Evolutionary conservation across 306 rosid species (phyloP).

Genomic region (Cucurbita argyrosperma): DNA sequence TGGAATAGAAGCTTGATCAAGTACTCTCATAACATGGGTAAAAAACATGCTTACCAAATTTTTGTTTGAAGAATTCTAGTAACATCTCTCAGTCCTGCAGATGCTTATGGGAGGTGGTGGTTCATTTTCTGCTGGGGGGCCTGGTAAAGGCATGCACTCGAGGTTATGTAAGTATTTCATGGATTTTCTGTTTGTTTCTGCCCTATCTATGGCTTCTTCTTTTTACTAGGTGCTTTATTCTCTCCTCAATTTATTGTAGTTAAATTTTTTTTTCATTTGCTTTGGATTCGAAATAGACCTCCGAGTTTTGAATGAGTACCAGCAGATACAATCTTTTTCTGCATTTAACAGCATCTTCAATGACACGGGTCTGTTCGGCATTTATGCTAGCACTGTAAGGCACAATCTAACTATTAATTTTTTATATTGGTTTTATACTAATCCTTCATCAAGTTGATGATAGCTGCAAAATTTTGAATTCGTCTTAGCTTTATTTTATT

Average conservation of each 20-base stretch:
- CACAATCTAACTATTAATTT: neutral
- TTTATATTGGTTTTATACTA: neutral
- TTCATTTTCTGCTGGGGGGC: conserved; percentile 91
- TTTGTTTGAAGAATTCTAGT: neutral
- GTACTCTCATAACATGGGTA: neutral
- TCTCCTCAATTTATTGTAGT: neutral
- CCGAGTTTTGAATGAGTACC: conserved; percentile 67
- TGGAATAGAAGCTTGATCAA: neutral
- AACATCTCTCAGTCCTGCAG: conserved; percentile 28
- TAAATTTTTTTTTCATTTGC: neutral
- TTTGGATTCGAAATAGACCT: conserved; percentile 41
- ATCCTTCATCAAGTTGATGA: neutral
- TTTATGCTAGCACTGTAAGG: conserved; percentile 77
- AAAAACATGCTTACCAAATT: neutral
- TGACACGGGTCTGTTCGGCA: conserved; percentile 72
- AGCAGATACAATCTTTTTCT: conserved; percentile 65
- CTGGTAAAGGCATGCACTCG: conserved; percentile 97
- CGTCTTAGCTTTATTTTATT: neutral
- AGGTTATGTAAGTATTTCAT: conserved; percentile 61
- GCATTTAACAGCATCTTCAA: conserved; percentile 95
- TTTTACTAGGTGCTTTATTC: neutral
- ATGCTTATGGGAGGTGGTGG: conserved; percentile 98
- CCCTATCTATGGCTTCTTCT: neutral
- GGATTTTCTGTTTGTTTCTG: neutral
- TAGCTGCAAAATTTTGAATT: neutral